phyloP scores from a whole-genome alignment of 371 early-diverging fungal species.

The Mucor irregularis region DNA sequence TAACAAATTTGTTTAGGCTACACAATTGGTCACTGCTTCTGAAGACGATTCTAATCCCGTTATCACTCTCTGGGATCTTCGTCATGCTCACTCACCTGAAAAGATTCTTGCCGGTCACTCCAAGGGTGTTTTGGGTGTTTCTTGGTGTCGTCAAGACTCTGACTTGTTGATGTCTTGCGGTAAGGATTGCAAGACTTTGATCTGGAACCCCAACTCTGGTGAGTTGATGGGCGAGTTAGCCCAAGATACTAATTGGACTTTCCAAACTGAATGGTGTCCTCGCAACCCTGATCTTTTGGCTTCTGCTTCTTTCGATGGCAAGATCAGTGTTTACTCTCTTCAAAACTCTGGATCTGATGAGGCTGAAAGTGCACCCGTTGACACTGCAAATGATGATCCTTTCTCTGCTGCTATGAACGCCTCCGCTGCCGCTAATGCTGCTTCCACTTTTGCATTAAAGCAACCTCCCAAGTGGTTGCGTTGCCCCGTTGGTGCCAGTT shows the following conservation, averaged over 20 bases:
- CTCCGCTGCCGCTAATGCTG: conserved; percentile 22
- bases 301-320: conserved; percentile 89
- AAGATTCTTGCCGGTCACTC: conserved; percentile 76
- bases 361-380: conserved; percentile 15
- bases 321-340: conserved; percentile 82
- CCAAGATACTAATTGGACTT: conserved; percentile 83
- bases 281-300: conserved; percentile 88
- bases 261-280: conserved; percentile 93
- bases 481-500: conserved; percentile 87
- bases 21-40: conserved; percentile 53
- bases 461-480: conserved; percentile 96
- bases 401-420: conserved; percentile 26
- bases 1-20: conserved; percentile 11
- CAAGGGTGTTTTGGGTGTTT: conserved; percentile 84
- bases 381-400: conserved; percentile 15
- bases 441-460: conserved; percentile 55
- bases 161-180: conserved; percentile 87
- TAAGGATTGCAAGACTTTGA: conserved; percentile 90
- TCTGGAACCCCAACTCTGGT: conserved; percentile 82
- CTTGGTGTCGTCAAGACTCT: conserved; percentile 93
- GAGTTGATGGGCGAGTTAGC: conserved; percentile 81
- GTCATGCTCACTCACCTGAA: conserved; percentile 91
- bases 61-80: conserved; percentile 90
- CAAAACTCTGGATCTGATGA: conserved; percentile 58
- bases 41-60: conserved; percentile 89